These are phyloP conservation scores for Noccaea caerulescens DNA, from an alignment of 345 rosid species.

Conservation along the genomic window DNA sequence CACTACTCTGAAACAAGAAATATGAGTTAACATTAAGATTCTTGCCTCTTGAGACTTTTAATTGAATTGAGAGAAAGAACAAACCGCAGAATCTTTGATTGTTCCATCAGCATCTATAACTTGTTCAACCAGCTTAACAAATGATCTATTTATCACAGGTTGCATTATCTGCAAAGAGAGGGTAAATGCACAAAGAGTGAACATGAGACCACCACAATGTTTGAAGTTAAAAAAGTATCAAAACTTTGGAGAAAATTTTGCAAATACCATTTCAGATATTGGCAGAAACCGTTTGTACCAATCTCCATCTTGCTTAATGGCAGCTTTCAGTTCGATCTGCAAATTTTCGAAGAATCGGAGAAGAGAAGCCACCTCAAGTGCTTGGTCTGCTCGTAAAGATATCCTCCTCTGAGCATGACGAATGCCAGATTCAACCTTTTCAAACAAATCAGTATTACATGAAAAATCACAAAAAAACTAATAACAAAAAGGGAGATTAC, in stretches of 20 bases:
- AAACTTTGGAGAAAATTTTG: slow-evolving; percentile 5
- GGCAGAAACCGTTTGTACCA: slow-evolving; percentile 79
- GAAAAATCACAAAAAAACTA: background rate
- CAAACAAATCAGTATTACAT: slow-evolving; percentile 18
- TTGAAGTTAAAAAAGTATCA: background rate
- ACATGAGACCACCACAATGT: slow-evolving; percentile 4
- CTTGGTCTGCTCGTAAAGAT: slow-evolving; percentile 61
- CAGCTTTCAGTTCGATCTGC: slow-evolving; percentile 73
- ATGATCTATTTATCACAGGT: slow-evolving; percentile 55
- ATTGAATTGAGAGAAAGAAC: slow-evolving; percentile 41
- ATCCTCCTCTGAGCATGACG: slow-evolving; percentile 51
- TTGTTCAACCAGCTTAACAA: slow-evolving; percentile 63
- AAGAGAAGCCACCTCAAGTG: slow-evolving; percentile 63
- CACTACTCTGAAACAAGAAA: slow-evolving; percentile 64
- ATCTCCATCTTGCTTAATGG: slow-evolving; percentile 70
- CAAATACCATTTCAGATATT: slow-evolving; percentile 63
- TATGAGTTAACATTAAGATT: slow-evolving; percentile 29
- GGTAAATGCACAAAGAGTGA: slow-evolving; percentile 1
- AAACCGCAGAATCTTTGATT: slow-evolving; percentile 85
- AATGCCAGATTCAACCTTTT: slow-evolving; percentile 65
- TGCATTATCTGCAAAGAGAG: slow-evolving; percentile 62
- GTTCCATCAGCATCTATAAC: slow-evolving; percentile 79
- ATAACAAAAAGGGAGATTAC: background rate
- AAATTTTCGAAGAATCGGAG: slow-evolving; percentile 59
- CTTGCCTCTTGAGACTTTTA: slow-evolving; percentile 1